These are phyloP conservation scores for Trypanosoma avium DNA, from an alignment of 208 protist genomes.

Conservation along the genomic window DNA sequence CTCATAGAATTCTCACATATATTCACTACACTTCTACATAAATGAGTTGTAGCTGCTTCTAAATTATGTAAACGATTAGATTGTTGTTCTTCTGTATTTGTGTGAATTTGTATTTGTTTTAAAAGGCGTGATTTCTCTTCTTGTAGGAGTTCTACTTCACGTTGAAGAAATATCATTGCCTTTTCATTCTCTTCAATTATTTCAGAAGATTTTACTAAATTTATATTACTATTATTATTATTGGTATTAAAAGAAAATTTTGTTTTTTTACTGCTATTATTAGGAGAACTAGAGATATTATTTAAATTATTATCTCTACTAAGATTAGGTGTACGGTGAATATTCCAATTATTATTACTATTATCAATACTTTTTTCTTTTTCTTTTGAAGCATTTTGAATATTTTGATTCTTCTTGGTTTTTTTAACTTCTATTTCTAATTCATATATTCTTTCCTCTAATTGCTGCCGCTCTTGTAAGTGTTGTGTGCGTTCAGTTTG, in stretches of 20 bases:
- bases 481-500: neutral
- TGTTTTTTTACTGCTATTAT: no score
- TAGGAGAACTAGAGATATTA: no score
- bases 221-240: no score
- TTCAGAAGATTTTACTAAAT: no score
- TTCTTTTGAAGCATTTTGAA: neutral
- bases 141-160: constrained; percentile 5
- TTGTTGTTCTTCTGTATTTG: neutral
- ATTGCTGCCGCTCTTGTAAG: neutral
- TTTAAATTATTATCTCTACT: no score
- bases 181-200: no score
- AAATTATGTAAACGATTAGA: neutral
- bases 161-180: neutral
- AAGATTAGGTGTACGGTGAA: no score
- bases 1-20: neutral
- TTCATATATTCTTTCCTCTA: neutral
- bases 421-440: neutral
- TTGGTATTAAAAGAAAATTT: no score
- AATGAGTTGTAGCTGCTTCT: neutral
- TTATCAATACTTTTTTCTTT: neutral
- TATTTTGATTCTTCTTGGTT: neutral
- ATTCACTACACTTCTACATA: constrained; percentile 1
- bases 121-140: constrained; percentile 1
- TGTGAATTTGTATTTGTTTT: neutral
- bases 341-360: no score